Conservation (phyloP, 1,284 basidiomycete genomes). For the Ceratobasidium sp. region DNA sequence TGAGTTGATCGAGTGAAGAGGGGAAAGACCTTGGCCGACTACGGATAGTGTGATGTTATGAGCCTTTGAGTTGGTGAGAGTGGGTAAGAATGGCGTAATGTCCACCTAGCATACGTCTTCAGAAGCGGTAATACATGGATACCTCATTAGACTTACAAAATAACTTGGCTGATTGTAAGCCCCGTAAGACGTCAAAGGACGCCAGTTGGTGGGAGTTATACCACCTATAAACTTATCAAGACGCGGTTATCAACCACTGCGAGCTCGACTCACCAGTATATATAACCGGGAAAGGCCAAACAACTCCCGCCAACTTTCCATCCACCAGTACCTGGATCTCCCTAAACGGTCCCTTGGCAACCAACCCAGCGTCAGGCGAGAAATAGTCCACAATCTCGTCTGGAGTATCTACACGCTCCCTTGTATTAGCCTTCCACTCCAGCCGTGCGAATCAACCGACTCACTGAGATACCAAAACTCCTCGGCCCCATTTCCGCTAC, state of each 20-base stretch:
- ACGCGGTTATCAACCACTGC: too few relatives aligned
- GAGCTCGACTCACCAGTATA: constrained; percentile 40
- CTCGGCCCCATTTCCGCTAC: constrained; percentile 42
- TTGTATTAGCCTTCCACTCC: not conserved
- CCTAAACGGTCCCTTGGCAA: constrained; percentile 43
- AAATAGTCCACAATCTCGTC: constrained; percentile 35
- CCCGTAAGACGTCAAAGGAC: constrained; percentile 43
- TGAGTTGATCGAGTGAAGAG: constrained; percentile 35
- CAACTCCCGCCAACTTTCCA: constrained; percentile 41
- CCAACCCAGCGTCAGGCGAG: constrained; percentile 24
- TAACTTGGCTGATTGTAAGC: constrained; percentile 44
- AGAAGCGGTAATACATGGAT: not conserved
- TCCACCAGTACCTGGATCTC: constrained; percentile 44
- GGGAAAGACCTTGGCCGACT: constrained; percentile 40
- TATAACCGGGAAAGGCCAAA: constrained; percentile 44
- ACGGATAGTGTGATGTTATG: constrained; percentile 40
- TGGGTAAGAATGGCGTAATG: constrained; percentile 43
- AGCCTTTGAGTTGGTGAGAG: constrained; percentile 8
- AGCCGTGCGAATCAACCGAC: not conserved
- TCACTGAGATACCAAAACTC: constrained; percentile 44
- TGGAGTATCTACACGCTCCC: constrained; percentile 27
- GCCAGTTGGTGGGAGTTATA: constrained; percentile 44
- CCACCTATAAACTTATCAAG: constrained; percentile 37
- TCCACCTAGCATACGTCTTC: constrained; percentile 24
- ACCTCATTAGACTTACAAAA: constrained; percentile 12